phyloP scores from a whole-genome alignment of 73 alveolate species.

The Paramecium bursaria region DNA sequence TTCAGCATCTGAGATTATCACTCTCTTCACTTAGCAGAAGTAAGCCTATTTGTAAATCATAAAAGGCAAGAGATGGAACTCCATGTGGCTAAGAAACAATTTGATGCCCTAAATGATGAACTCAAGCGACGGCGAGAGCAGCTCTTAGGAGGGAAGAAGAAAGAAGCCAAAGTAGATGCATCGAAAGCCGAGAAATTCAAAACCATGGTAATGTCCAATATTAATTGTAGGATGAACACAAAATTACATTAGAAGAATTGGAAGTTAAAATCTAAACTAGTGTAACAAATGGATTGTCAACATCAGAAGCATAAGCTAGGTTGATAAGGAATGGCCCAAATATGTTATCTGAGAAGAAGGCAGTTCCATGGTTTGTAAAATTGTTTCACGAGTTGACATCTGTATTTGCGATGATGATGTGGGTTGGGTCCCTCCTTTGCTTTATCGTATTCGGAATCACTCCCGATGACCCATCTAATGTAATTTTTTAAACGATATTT shows the following conservation, averaged over 20 bases:
- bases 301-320: slow-evolving; percentile 69
- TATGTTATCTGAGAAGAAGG: slow-evolving; percentile 82
- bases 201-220: slow-evolving; percentile 47
- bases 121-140: slow-evolving; percentile 25
- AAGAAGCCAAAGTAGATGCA: not conserved
- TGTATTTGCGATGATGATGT: slow-evolving; percentile 81
- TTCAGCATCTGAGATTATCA: no score
- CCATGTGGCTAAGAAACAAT: slow-evolving; percentile 16
- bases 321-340: slow-evolving; percentile 76
- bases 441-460: slow-evolving; percentile 80
- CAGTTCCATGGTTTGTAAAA: slow-evolving; percentile 79
- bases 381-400: slow-evolving; percentile 84
- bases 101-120: slow-evolving; percentile 17
- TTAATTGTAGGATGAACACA: slow-evolving; percentile 75
- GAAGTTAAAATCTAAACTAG: slow-evolving; percentile 71
- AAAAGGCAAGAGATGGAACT: slow-evolving; percentile 58
- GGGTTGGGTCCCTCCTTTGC: slow-evolving; percentile 84
- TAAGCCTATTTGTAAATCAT: no score
- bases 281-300: slow-evolving; percentile 81
- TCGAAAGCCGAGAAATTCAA: slow-evolving; percentile 71
- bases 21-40: no score
- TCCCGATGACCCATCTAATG: slow-evolving; percentile 79
- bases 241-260: slow-evolving; percentile 74
- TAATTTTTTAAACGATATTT: no score
- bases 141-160: not conserved